Percentiles rank a stretch among this genome's conserved stretches.
These are phyloP conservation scores for Naganishia randhawae DNA, from an alignment of 768 basidiomycete genomes.

Conservation along the genomic window DNA sequence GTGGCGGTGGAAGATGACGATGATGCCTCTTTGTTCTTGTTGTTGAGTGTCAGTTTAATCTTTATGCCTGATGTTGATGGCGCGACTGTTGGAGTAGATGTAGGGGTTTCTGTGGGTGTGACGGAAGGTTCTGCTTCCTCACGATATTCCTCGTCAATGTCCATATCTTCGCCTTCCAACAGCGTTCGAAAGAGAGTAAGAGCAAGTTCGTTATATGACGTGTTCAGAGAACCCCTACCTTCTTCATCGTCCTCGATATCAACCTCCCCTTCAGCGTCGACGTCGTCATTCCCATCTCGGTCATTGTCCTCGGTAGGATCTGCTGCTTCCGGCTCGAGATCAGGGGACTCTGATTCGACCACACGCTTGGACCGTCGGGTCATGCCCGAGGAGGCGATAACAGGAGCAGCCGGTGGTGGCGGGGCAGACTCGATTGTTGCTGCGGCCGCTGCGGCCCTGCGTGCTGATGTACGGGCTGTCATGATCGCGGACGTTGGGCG, in stretches of 20 bases:
- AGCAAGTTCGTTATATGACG: not conserved
- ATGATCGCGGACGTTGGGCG: not conserved
- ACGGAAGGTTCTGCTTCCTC: not conserved
- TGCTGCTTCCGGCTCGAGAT: conserved; percentile 1
- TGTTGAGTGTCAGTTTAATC: conserved; percentile 13
- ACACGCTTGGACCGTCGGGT: conserved; percentile 29
- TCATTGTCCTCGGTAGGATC: conserved; percentile 8
- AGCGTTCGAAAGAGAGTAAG: not conserved
- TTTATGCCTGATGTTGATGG: conserved; percentile 13
- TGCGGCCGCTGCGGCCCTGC: not conserved
- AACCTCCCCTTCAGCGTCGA: conserved; percentile 5
- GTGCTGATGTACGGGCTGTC: conserved; percentile 7
- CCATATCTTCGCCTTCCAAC: conserved; percentile 14
- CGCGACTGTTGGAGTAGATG: not conserved
- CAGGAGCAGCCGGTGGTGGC: not conserved
- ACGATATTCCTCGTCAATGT: conserved; percentile 24
- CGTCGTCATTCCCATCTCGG: conserved; percentile 9
- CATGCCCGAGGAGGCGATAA: conserved; percentile 9
- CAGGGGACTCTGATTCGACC: conserved; percentile 27
- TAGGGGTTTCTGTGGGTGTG: not conserved
- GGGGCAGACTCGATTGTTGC: not conserved
- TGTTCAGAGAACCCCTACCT: not conserved
- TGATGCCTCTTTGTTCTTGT: conserved; percentile 5
- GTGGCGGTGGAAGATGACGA: not conserved
- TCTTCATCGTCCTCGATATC: conserved; percentile 1